phyloP scores from a whole-genome alignment of 2,329 filamentous ascomycete genomes.

The Daldinia sp. region DNA sequence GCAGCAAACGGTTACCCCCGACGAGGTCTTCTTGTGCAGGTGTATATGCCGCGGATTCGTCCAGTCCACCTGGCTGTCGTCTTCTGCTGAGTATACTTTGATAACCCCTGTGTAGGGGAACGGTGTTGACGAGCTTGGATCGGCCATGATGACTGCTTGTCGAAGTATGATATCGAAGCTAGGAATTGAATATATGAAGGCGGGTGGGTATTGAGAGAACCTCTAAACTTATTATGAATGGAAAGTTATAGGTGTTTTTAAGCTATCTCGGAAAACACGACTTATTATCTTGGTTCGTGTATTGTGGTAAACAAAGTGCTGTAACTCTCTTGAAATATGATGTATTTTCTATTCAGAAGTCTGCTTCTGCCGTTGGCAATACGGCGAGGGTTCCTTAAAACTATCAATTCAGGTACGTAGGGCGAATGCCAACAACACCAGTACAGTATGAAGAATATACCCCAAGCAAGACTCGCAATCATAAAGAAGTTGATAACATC shows the following conservation, averaged over 20 bases:
- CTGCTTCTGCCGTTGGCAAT: neutral
- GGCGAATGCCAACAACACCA: neutral
- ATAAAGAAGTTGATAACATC: neutral
- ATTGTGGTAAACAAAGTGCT: neutral
- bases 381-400: neutral
- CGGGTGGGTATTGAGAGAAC: neutral
- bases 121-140: neutral
- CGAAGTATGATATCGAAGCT: neutral
- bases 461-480: neutral
- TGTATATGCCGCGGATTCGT: constrained; percentile 24
- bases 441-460: neutral
- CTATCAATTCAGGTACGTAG: neutral
- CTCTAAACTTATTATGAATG: neutral
- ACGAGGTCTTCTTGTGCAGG: constrained; percentile 20
- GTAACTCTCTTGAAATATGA: neutral
- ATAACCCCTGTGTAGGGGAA: neutral
- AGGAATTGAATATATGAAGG: neutral
- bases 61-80: constrained; percentile 15
- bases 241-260: neutral
- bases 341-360: neutral
- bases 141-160: constrained; percentile 2
- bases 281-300: neutral
- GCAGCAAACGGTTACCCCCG: constrained; percentile 18
- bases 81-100: constrained; percentile 25
- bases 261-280: neutral